These are phyloP conservation scores for Alternaria brassicae DNA, from an alignment of 2,329 filamentous ascomycete species.

Conservation along the genomic window DNA sequence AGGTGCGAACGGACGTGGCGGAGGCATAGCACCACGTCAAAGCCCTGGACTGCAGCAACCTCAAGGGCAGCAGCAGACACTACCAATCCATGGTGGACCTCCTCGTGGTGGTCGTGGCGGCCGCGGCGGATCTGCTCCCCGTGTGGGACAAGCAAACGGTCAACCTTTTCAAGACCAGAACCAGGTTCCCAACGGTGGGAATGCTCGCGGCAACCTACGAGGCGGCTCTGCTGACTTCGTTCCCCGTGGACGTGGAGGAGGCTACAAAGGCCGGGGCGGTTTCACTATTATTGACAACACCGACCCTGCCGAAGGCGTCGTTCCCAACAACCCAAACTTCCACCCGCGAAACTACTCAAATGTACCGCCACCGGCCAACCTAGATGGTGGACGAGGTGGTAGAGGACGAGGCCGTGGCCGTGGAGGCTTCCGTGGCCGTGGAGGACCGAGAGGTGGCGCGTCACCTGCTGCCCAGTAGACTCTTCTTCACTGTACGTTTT, in stretches of 20 bases:
- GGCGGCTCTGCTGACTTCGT: constrained; percentile 41
- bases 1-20: constrained; percentile 55
- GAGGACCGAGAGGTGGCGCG: constrained; percentile 38
- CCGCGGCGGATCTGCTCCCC: constrained; percentile 48
- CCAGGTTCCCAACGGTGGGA: constrained; percentile 31
- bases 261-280: constrained; percentile 48
- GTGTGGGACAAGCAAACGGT: constrained; percentile 40
- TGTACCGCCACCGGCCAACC: constrained; percentile 47
- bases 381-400: constrained; percentile 40
- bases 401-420: constrained; percentile 44
- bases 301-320: constrained; percentile 61
- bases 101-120: constrained; percentile 50
- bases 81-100: constrained; percentile 51
- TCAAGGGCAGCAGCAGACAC: constrained; percentile 42
- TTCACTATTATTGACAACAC: constrained; percentile 58
- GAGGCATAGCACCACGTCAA: constrained; percentile 44
- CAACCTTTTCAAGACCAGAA: constrained; percentile 34
- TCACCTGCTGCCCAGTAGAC: constrained; percentile 28
- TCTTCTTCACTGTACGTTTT: neutral
- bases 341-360: constrained; percentile 56
- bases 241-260: constrained; percentile 52
- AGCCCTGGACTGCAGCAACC: constrained; percentile 36
- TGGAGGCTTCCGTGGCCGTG: constrained; percentile 41
- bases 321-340: constrained; percentile 64
- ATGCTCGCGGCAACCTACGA: constrained; percentile 40